A percentile compares a stretch with the other conserved stretches of the same genome.
Evolutionary conservation across 768 basidiomycete species (phyloP).

Genomic region (Lactifluus hygrophoroides): DNA sequence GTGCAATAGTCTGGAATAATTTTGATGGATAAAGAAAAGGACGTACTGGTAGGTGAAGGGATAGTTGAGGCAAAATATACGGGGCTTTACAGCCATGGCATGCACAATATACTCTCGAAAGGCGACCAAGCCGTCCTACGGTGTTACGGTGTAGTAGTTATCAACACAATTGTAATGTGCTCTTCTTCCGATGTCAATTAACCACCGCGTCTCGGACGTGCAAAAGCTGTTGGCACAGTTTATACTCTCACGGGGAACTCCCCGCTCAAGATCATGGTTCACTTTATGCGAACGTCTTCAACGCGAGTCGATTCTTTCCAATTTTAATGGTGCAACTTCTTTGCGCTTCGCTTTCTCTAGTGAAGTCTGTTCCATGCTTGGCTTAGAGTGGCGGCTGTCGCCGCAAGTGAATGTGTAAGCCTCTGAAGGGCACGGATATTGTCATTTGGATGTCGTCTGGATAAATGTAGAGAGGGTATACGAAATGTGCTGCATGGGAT

Average conservation of each 20-base stretch:
- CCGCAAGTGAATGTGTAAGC: neutral
- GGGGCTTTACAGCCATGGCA: too few species aligned
- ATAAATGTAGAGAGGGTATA: too few species aligned
- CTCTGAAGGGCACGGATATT: too few species aligned
- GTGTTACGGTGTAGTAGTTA: too few species aligned
- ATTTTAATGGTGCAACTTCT: neutral
- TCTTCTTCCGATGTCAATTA: neutral
- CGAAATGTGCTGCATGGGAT: neutral
- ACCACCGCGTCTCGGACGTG: neutral
- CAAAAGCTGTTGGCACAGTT: neutral
- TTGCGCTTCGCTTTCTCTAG: neutral
- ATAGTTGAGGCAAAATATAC: too few species aligned
- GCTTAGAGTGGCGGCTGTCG: too few species aligned
- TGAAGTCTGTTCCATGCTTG: neutral
- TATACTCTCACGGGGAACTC: neutral
- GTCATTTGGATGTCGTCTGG: too few species aligned
- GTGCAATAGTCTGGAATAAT: too few species aligned
- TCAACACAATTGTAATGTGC: too few species aligned
- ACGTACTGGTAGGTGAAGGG: too few species aligned
- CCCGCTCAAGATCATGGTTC: neutral
- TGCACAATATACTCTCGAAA: neutral
- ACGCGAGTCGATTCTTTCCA: neutral
- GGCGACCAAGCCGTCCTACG: too few species aligned
- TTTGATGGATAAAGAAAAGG: too few species aligned
- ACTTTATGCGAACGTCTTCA: neutral